Percentiles rank a stretch among this genome's conserved stretches.
Conservation (phyloP, 371 early-diverging fungal genomes). For the Blakeslea trispora region DNA sequence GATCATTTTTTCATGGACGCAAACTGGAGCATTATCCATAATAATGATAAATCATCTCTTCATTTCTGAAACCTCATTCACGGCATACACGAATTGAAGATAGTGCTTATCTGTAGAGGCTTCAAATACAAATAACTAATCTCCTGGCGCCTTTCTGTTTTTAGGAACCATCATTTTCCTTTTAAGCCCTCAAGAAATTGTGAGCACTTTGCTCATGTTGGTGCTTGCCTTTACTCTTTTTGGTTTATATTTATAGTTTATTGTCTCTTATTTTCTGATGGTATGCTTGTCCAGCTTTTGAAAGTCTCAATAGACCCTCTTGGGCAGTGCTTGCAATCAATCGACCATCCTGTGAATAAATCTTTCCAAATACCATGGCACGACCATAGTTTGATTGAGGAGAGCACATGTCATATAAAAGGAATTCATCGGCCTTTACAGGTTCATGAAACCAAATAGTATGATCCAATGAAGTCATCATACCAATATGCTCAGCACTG, state of each 20-base stretch:
- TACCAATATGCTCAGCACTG: constrained; percentile 57
- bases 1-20: too few species aligned
- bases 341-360: constrained; percentile 77
- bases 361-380: constrained; percentile 77
- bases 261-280: constrained; percentile 1
- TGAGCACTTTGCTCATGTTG: too few species aligned
- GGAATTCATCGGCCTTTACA: constrained; percentile 86
- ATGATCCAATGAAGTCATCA: constrained; percentile 86
- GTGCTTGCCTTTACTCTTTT: too few species aligned
- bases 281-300: constrained; percentile 11
- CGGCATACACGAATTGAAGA: too few species aligned
- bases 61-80: too few species aligned
- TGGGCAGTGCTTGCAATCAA: constrained; percentile 77
- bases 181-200: too few species aligned
- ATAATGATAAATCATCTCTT: too few species aligned
- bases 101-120: too few species aligned
- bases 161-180: too few species aligned
- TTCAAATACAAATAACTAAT: too few species aligned
- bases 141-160: too few species aligned
- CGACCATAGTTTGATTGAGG: constrained; percentile 72
- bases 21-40: too few species aligned
- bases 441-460: constrained; percentile 91
- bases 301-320: constrained; percentile 66
- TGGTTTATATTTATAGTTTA: constrained; percentile 4
- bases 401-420: constrained; percentile 75